Conservation (phyloP, 2,329 filamentous ascomycete species). For the Aspergillus glaucus region DNA sequence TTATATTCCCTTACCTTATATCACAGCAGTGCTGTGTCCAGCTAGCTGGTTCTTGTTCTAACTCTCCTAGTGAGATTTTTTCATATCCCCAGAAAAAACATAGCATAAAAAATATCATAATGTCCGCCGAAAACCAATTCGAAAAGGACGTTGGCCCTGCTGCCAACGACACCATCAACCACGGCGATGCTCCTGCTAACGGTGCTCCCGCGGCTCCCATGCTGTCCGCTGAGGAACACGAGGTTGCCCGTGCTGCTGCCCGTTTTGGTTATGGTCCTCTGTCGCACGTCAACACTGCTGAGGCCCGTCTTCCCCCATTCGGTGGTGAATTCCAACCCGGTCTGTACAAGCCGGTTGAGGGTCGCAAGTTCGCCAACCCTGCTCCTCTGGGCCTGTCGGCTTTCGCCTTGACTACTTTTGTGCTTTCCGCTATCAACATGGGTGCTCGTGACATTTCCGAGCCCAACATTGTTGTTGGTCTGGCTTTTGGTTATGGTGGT, state of each 20-base stretch:
- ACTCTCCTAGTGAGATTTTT: constrained; percentile 1
- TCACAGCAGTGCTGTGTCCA: constrained; percentile 27
- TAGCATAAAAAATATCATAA: constrained; percentile 7
- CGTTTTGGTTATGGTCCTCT: constrained; percentile 48
- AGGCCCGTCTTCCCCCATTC: constrained; percentile 53
- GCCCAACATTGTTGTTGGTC: constrained; percentile 62
- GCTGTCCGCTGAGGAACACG: constrained; percentile 40
- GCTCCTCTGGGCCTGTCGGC: constrained; percentile 69
- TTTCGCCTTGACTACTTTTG: constrained; percentile 78
- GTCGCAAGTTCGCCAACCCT: constrained; percentile 70
- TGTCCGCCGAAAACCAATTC: constrained; percentile 22
- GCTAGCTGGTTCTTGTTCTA: constrained; percentile 18
- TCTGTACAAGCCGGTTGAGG: constrained; percentile 57
- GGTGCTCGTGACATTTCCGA: constrained; percentile 52
- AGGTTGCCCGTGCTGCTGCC: constrained; percentile 39
- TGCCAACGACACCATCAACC: constrained; percentile 1
- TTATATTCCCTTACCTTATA: constrained; percentile 7
- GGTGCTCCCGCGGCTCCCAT: constrained; percentile 18
- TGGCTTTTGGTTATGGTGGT: constrained; percentile 70
- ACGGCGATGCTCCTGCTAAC: background rate
- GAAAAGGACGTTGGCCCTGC: constrained; percentile 26
- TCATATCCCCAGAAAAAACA: background rate
- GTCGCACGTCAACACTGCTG: constrained; percentile 42
- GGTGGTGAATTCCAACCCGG: constrained; percentile 70
- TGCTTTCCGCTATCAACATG: constrained; percentile 69